Evolutionary conservation across 176 grass and related monocot genomes (phyloP).

Genomic region (Triticum urartu): DNA sequence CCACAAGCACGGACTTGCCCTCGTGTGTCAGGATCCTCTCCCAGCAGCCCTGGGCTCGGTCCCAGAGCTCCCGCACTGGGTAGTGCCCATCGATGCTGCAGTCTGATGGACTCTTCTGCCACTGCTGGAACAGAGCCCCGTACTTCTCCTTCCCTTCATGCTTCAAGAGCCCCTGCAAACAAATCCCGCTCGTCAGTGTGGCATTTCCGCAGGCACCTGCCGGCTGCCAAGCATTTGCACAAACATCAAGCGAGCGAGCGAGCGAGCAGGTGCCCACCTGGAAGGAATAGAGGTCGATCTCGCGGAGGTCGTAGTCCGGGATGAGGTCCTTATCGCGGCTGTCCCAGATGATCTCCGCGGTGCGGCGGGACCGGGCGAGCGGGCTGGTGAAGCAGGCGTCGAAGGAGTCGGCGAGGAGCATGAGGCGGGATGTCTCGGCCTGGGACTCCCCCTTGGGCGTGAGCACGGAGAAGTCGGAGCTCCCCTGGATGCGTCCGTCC

Average conservation of each 20-base stretch:
- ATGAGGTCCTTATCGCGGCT: constrained; percentile 54
- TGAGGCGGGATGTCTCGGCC: constrained; percentile 82
- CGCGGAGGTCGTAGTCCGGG: constrained; percentile 69
- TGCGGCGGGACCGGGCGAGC: constrained; percentile 73
- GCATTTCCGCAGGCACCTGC: constrained; percentile 5
- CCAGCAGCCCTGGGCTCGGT: constrained; percentile 68
- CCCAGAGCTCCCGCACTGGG: constrained; percentile 79
- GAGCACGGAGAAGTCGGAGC: constrained; percentile 84
- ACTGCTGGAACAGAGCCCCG: constrained; percentile 53
- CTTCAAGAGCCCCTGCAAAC: constrained; percentile 68
- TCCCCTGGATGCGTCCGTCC: constrained; percentile 90
- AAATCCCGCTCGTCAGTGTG: neutral
- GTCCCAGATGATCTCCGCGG: constrained; percentile 88
- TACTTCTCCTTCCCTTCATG: constrained; percentile 85
- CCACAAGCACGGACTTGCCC: constrained; percentile 84
- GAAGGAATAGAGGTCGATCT: constrained; percentile 96
- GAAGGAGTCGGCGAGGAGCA: constrained; percentile 81
- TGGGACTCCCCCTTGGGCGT: constrained; percentile 86
- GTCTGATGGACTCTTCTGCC: constrained; percentile 74
- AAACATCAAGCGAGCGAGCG: neutral
- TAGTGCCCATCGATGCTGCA: constrained; percentile 86
- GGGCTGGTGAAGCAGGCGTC: constrained; percentile 95
- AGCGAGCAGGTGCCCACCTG: constrained; percentile 39
- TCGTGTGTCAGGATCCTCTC: constrained; percentile 73
- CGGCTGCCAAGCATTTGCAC: neutral